phyloP scores from a whole-genome alignment of 2,329 filamentous ascomycete genomes.

The Pseudopithomyces maydicus region DNA sequence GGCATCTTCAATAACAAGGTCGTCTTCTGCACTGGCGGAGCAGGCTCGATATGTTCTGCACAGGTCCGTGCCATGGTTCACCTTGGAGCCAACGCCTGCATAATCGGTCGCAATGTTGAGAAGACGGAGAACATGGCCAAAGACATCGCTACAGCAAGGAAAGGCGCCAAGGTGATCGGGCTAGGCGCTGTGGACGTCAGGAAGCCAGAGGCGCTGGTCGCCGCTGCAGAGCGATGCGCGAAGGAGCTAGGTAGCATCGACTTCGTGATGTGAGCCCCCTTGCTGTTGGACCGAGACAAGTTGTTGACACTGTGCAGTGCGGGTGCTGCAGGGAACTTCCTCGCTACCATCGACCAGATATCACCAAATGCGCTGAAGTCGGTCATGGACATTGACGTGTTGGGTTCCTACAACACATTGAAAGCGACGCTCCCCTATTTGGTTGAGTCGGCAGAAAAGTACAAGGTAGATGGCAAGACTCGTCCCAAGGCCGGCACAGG shows the following conservation, averaged over 20 bases:
- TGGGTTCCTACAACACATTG: conserved; percentile 92
- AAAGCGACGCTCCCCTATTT: conserved; percentile 89
- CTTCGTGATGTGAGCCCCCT: conserved; percentile 76
- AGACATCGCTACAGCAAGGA: conserved; percentile 79
- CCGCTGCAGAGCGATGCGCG: conserved; percentile 78
- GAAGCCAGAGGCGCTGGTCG: conserved; percentile 67
- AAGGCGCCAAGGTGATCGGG: conserved; percentile 83
- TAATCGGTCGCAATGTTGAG: conserved; percentile 84
- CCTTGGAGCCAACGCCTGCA: conserved; percentile 90
- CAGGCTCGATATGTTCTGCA: conserved; percentile 90
- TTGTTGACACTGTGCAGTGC: conserved; percentile 61
- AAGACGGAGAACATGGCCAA: conserved; percentile 83
- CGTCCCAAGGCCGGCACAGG: conserved; percentile 60
- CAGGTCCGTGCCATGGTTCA: conserved; percentile 91
- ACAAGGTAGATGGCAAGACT: conserved; percentile 64
- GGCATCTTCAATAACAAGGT: conserved; percentile 88
- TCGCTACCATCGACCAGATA: conserved; percentile 81
- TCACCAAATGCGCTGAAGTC: conserved; percentile 90
- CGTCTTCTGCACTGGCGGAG: conserved; percentile 92
- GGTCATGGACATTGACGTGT: conserved; percentile 94
- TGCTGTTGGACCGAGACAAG: conserved; percentile 10
- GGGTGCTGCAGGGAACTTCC: conserved; percentile 93
- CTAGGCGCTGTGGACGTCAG: conserved; percentile 76
- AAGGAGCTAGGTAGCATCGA: conserved; percentile 87
- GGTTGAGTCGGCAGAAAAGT: conserved; percentile 70